A percentile compares a stretch with the other conserved stretches of the same genome.
These are phyloP conservation scores for Penicillium capsulatum DNA, from an alignment of 2,329 filamentous ascomycete species.

Conservation along the genomic window DNA sequence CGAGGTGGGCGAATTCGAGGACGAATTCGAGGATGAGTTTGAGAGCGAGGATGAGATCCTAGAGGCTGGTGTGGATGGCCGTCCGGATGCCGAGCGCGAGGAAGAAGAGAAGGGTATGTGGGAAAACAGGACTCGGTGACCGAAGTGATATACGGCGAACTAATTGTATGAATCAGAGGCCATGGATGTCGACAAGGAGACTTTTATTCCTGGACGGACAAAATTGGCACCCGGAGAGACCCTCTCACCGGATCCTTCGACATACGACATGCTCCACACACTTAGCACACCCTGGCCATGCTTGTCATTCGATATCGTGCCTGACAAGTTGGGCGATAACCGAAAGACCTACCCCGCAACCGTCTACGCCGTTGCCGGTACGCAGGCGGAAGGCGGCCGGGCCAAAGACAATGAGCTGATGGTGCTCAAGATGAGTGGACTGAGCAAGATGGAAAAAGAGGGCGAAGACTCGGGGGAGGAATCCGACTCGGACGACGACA, in stretches of 20 bases:
- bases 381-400: slow-evolving; percentile 73
- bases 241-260: slow-evolving; percentile 83
- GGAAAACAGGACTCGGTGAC: background rate
- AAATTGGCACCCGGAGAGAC: slow-evolving; percentile 89
- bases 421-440: slow-evolving; percentile 91
- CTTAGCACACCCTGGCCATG: slow-evolving; percentile 95
- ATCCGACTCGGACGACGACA: slow-evolving; percentile 64
- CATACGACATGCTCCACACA: slow-evolving; percentile 96
- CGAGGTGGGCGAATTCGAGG: slow-evolving; percentile 61
- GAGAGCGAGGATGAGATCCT: slow-evolving; percentile 90
- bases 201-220: slow-evolving; percentile 91
- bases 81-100: slow-evolving; percentile 87
- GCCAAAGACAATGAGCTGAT: slow-evolving; percentile 87
- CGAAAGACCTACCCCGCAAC: slow-evolving; percentile 92
- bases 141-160: background rate
- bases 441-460: slow-evolving; percentile 78
- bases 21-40: slow-evolving; percentile 93
- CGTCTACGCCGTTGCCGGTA: slow-evolving; percentile 90
- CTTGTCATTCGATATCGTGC: slow-evolving; percentile 88
- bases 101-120: slow-evolving; percentile 68
- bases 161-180: slow-evolving; percentile 49
- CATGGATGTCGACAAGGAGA: slow-evolving; percentile 92
- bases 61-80: slow-evolving; percentile 88
- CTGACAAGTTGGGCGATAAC: slow-evolving; percentile 79
- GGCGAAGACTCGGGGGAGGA: slow-evolving; percentile 66